phyloP scores from a whole-genome alignment of 805 yeast genomes.

The Yarrowia sp. region DNA sequence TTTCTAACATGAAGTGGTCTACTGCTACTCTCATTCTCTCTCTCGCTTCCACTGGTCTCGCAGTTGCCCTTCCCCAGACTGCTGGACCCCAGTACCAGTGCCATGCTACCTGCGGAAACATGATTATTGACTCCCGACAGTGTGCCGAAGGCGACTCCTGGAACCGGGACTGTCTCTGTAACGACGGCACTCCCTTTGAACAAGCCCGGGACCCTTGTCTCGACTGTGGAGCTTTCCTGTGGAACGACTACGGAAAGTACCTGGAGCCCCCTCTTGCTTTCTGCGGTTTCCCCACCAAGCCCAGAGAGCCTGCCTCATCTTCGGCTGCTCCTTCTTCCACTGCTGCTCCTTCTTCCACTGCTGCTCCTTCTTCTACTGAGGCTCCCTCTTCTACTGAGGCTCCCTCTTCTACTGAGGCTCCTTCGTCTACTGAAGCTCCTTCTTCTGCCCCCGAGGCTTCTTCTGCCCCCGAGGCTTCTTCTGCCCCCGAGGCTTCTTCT shows the following conservation, averaged over 20 bases:
- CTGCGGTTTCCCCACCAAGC: conserved; percentile 36
- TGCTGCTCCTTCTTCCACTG: neutral
- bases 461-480: no score
- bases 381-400: neutral
- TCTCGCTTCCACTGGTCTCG: conserved; percentile 68
- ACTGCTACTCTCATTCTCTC: conserved; percentile 45
- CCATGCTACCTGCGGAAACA: conserved; percentile 34
- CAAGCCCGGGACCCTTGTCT: conserved; percentile 9
- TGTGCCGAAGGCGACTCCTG: conserved; percentile 24
- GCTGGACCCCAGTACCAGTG: conserved; percentile 17
- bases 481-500: no score
- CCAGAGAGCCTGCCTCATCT: neutral
- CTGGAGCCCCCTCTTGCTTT: conserved; percentile 29
- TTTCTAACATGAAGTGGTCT: conserved; percentile 43
- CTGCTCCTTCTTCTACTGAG: neutral
- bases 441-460: neutral
- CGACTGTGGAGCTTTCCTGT: conserved; percentile 23
- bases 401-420: neutral
- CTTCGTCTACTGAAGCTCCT: neutral
- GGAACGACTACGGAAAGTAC: conserved; percentile 34
- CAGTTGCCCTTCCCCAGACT: conserved; percentile 8
- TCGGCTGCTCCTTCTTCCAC: neutral
- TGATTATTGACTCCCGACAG: conserved; percentile 27
- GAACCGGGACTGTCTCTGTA: conserved; percentile 21
- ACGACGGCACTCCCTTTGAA: conserved; percentile 7